Conservation (phyloP, 371 early-diverging fungal species). For the Actinomortierella wolfii region DNA sequence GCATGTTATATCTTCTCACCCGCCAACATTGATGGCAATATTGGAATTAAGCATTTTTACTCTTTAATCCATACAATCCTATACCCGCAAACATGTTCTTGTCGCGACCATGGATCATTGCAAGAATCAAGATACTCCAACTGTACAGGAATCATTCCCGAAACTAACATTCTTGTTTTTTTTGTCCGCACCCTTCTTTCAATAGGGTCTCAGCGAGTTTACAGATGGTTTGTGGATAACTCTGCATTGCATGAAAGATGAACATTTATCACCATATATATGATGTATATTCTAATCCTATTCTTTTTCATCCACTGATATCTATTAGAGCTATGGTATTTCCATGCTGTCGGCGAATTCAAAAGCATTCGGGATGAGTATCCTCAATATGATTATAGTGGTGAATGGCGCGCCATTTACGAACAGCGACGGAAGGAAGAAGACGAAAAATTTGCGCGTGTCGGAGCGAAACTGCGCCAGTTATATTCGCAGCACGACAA, state of each 20-base stretch:
- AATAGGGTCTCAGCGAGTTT: constrained; percentile 24
- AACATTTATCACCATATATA: too few species aligned
- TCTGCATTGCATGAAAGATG: too few species aligned
- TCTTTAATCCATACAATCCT: too few species aligned
- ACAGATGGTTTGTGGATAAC: constrained; percentile 28
- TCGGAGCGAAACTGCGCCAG: constrained; percentile 32
- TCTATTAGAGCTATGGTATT: constrained; percentile 43
- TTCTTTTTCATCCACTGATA: too few species aligned
- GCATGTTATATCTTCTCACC: constrained; percentile 4
- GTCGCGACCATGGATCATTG: too few species aligned
- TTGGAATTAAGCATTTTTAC: too few species aligned
- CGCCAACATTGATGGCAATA: too few species aligned
- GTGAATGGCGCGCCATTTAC: constrained; percentile 39
- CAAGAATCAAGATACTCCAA: too few species aligned
- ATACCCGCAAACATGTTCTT: too few species aligned
- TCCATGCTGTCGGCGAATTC: constrained; percentile 27
- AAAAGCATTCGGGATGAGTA: constrained; percentile 15
- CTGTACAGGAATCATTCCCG: too few species aligned
- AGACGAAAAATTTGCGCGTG: constrained; percentile 21
- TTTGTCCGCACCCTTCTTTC: neutral
- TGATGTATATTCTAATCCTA: too few species aligned
- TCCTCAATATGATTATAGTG: constrained; percentile 26
- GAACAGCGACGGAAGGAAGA: constrained; percentile 23
- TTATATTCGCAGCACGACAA: constrained; percentile 35
- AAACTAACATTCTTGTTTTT: too few species aligned